A percentile compares a stretch with the other conserved stretches of the same genome.
These are phyloP conservation scores for Trametes maxima DNA, from an alignment of 768 basidiomycete species.

Conservation along the genomic window DNA sequence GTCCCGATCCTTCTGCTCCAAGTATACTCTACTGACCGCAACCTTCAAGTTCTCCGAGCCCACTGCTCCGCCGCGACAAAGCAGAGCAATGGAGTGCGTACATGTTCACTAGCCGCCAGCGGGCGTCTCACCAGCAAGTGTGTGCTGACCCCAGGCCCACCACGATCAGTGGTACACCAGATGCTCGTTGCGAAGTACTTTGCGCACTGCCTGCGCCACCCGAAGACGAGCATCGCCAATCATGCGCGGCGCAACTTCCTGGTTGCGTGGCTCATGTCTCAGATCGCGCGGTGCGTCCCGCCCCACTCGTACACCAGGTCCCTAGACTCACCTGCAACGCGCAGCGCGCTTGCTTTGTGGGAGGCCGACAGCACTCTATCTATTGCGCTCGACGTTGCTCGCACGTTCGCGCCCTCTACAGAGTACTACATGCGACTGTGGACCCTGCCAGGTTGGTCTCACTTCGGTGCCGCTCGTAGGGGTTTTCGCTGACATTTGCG, in stretches of 20 bases:
- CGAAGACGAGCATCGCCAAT: neutral
- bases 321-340: neutral
- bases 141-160: neutral
- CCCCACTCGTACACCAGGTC: neutral
- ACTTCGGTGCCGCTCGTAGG: neutral
- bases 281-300: neutral
- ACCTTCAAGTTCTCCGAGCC: neutral
- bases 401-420: conserved; percentile 53
- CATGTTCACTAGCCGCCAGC: neutral
- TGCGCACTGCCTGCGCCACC: neutral
- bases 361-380: conserved; percentile 56
- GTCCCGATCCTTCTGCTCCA: no score
- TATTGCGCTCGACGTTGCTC: conserved; percentile 65
- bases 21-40: neutral
- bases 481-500: neutral
- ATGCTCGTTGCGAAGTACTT: neutral
- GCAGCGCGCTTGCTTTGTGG: conserved; percentile 54
- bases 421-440: neutral
- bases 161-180: neutral
- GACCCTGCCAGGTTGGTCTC: neutral
- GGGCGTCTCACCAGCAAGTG: neutral
- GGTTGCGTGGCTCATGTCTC: neutral
- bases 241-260: neutral
- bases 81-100: neutral
- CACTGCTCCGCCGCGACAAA: neutral